Base-by-base conservation (phyloP, 495 filamentous ascomycete genomes). In the Bacidia gigantensis region DNA sequence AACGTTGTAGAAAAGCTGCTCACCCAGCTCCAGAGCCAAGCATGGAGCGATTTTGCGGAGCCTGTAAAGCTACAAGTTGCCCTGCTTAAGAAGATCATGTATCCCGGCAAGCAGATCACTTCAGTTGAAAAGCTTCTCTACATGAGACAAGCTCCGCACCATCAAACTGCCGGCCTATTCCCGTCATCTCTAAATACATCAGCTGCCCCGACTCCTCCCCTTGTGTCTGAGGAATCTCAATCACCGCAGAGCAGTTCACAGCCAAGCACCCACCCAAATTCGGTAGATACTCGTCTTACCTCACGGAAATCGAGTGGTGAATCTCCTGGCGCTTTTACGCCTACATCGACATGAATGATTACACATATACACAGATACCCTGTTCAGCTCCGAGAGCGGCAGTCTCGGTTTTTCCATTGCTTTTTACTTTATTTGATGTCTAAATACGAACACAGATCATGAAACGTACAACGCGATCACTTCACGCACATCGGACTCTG, bases 41-140 rank as follows among this genome's bases (percentile, higher is more conserved):
- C 94, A 52, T 75, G 76, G 22, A 75, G 78, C 21, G 65, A 71
- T 12, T 80, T 96, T 17, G 70, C 86, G 21, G 79, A 86, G 17
- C 69, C 81, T 45, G 81, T 95, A 58, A 81, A 80, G 59, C 83
- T 86, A 2, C 75, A 90, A 48, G 72, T 98, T 14, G 68, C 71
- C 21, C 72, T 75, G 45, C 65, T 90, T 21, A 93, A 88, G 67
- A 84, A 82, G 56, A 78, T 74, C 51, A 79, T 78, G 56, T 83
- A 79, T 52, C 29, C 29, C 29, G 84, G 84, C 43, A 89, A 89
- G 60, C 87, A 95, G 62, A 80, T 93, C n/a, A 69, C 73, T 3
- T 80, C 79, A 2, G 77, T 87, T 21, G 82, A 86, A 53, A 76
- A 79, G 50, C 65, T 86, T 44, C 72, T 80, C 45, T 72, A 69